Conservation (phyloP, 1,284 basidiomycete species). For the Tilletiaria anomala region DNA sequence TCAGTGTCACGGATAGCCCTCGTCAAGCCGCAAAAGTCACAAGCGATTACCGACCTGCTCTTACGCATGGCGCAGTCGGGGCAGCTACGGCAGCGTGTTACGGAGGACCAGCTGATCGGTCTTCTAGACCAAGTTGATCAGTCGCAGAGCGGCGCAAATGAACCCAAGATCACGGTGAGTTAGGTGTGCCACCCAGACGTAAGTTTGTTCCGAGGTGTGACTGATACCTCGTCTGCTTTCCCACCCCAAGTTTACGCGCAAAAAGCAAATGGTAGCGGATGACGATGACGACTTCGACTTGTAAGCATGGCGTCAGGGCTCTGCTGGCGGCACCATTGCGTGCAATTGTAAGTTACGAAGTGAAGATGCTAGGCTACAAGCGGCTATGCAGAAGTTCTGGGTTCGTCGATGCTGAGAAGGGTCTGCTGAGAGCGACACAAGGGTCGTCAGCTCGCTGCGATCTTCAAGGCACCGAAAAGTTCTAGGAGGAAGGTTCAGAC, state of each 20-base stretch:
- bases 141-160: conserved; percentile 56
- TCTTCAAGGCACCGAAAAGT: too few relatives aligned
- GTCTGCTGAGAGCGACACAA: too few relatives aligned
- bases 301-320: too few relatives aligned
- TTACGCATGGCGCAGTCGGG: conserved; percentile 81
- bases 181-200: conserved; percentile 57
- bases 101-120: conserved; percentile 75
- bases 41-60: conserved; percentile 71
- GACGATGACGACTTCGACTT: conserved; percentile 54
- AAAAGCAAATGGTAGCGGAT: conserved; percentile 50
- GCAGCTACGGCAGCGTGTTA: conserved; percentile 71
- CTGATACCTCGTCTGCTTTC: conserved; percentile 1
- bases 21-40: conserved; percentile 73
- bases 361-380: too few relatives aligned
- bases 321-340: too few relatives aligned
- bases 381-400: too few relatives aligned
- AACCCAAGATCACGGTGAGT: conserved; percentile 46
- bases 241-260: conserved; percentile 54
- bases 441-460: too few relatives aligned
- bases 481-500: too few relatives aligned
- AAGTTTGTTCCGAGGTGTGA: neutral
- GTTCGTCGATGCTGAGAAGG: too few relatives aligned
- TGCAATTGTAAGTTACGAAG: too few relatives aligned
- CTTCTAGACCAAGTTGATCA: conserved; percentile 70
- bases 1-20: conserved; percentile 81